Conservation (phyloP, 2,329 filamentous ascomycete species). For the Penicillium decumbens region DNA sequence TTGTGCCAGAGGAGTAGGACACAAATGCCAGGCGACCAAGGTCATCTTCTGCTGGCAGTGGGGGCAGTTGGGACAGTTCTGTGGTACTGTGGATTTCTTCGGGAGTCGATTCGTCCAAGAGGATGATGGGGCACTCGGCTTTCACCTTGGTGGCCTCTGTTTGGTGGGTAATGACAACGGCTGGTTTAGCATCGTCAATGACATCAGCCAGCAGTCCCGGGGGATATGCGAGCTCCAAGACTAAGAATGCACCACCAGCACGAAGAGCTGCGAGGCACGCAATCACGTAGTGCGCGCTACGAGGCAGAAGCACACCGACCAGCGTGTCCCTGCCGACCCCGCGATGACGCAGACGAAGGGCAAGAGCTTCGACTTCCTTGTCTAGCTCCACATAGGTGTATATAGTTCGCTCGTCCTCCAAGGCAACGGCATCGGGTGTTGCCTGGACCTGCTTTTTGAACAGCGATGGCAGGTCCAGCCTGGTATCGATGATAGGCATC, state of each 20-base stretch:
- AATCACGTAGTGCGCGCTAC: constrained; percentile 74
- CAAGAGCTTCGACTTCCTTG: constrained; percentile 60
- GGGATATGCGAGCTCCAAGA: constrained; percentile 75
- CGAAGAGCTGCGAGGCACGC: constrained; percentile 72
- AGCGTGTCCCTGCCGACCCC: constrained; percentile 69
- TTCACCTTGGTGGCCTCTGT: constrained; percentile 64
- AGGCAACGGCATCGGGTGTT: constrained; percentile 64
- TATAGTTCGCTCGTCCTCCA: constrained; percentile 63
- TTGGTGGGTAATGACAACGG: constrained; percentile 64
- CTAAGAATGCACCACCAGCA: constrained; percentile 73
- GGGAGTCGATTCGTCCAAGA: constrained; percentile 52
- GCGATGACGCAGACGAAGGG: constrained; percentile 59
- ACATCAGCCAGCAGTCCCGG: constrained; percentile 69
- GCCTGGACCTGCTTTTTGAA: constrained; percentile 64
- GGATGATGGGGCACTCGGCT: constrained; percentile 56
- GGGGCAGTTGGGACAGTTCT: constrained; percentile 44
- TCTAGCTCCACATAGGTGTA: constrained; percentile 73
- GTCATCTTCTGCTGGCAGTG: constrained; percentile 60
- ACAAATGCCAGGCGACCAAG: constrained; percentile 72
- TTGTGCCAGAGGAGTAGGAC: constrained; percentile 75
- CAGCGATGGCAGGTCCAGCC: constrained; percentile 67
- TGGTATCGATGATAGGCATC: constrained; percentile 66
- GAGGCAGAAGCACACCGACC: constrained; percentile 69
- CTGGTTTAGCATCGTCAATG: constrained; percentile 67
- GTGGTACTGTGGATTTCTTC: constrained; percentile 40